A percentile compares a stretch with the other conserved stretches of the same genome.
Evolutionary conservation across 805 yeast genomes (phyloP).

Genomic region (Yamadazyma takamatsuzukensis): DNA sequence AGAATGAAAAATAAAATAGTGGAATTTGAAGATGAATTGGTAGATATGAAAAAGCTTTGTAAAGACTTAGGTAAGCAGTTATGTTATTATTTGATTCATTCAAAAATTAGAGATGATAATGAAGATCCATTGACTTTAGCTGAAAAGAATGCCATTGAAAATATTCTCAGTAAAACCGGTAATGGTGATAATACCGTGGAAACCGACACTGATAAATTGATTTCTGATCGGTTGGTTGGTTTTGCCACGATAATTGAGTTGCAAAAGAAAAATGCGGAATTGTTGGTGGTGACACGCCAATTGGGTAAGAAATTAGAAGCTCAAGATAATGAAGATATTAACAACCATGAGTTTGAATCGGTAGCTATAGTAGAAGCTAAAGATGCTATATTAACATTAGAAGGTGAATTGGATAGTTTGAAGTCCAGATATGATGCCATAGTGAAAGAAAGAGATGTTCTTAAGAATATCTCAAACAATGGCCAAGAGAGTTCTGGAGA

Average conservation of each 20-base stretch:
- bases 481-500: conserved; percentile 5
- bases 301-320: conserved; percentile 69
- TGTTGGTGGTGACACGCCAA: conserved; percentile 64
- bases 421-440: conserved; percentile 52
- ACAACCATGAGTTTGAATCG: conserved; percentile 39
- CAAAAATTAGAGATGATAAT: conserved; percentile 53
- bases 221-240: conserved; percentile 68
- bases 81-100: conserved; percentile 66
- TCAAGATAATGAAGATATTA: conserved; percentile 51
- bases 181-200: conserved; percentile 26
- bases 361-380: conserved; percentile 60
- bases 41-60: conserved; percentile 52
- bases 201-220: conserved; percentile 68
- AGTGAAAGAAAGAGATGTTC: conserved; percentile 67
- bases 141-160: conserved; percentile 63
- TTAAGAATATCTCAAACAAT: conserved; percentile 28
- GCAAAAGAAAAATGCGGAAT: conserved; percentile 69
- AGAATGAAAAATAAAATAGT: conserved; percentile 27
- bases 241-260: conserved; percentile 67
- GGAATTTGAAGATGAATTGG: conserved; percentile 47
- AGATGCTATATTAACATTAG: conserved; percentile 61
- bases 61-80: conserved; percentile 80
- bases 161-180: conserved; percentile 43
- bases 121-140: conserved; percentile 58
- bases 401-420: conserved; percentile 52